phyloP scores from a whole-genome alignment of 257 asterid genomes.

The Solanum pennellii region DNA sequence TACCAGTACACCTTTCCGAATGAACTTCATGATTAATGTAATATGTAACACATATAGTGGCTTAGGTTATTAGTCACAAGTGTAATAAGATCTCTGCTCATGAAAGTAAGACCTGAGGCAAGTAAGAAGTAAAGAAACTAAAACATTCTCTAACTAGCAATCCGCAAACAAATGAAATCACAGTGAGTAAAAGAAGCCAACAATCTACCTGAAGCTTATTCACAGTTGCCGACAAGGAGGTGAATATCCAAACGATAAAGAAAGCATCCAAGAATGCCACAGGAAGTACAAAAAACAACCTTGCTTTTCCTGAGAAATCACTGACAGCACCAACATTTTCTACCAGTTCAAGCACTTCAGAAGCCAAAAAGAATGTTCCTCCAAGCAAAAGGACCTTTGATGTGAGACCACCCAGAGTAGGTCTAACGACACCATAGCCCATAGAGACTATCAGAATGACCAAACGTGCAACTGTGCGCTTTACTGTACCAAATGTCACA shows the following conservation, averaged over 20 bases:
- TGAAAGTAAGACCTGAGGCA: background rate
- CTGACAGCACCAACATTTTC: constrained; percentile 91
- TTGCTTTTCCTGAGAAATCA: constrained; percentile 91
- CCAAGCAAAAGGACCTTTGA: constrained; percentile 86
- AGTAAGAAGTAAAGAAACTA: background rate
- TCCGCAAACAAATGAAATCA: background rate
- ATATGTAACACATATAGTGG: background rate
- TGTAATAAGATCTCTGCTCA: background rate
- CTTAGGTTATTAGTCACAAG: background rate
- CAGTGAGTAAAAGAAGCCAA: background rate
- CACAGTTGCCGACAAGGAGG: constrained; percentile 74
- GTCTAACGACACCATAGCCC: constrained; percentile 98
- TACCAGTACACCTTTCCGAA: background rate
- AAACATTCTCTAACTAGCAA: background rate
- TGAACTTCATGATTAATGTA: background rate
- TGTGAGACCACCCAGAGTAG: constrained; percentile 93
- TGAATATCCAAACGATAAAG: constrained; percentile 93
- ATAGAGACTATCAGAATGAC: constrained; percentile 78
- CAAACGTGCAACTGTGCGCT: constrained; percentile 71
- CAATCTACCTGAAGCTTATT: constrained; percentile 90
- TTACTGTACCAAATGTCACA: constrained; percentile 85
- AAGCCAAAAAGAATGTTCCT: constrained; percentile 76
- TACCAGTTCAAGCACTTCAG: constrained; percentile 75
- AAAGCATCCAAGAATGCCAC: constrained; percentile 92
- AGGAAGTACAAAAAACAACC: constrained; percentile 74